phyloP scores from a whole-genome alignment of 1,284 basidiomycete species.

The Trichosporon coremiiforme region DNA sequence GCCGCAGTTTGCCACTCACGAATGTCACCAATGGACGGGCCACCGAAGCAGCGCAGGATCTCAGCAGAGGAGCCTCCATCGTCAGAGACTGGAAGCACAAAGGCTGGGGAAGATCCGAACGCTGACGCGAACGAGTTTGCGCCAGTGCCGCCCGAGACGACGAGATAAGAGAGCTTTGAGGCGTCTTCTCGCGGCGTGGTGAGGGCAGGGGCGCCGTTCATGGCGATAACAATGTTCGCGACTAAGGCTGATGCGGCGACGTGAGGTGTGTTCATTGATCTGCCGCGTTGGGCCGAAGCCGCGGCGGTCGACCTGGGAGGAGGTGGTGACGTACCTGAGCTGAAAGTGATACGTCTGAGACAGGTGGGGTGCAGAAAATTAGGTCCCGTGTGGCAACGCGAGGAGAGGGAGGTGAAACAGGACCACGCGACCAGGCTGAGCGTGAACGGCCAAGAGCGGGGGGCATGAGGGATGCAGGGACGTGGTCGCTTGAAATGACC shows the following conservation, averaged over 20 bases:
- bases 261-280: background rate
- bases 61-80: conserved; percentile 60
- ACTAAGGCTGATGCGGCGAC: background rate
- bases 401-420: background rate
- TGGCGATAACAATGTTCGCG: background rate
- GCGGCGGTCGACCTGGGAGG: background rate
- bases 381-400: background rate
- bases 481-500: background rate
- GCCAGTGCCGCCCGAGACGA: conserved; percentile 61
- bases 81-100: conserved; percentile 59
- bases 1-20: conserved; percentile 42
- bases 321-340: conserved; percentile 1
- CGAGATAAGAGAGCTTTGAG: conserved; percentile 45
- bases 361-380: background rate
- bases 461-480: conserved; percentile 5
- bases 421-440: conserved; percentile 7
- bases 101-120: conserved; percentile 58
- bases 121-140: conserved; percentile 60
- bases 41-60: conserved; percentile 59
- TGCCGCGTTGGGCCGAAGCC: conserved; percentile 1
- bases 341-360: background rate
- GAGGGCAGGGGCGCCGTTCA: background rate
- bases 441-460: background rate
- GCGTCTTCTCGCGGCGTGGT: background rate
- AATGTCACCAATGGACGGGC: conserved; percentile 59